phyloP scores from a whole-genome alignment of 1,284 basidiomycete species.

The Marasmius sp. region DNA sequence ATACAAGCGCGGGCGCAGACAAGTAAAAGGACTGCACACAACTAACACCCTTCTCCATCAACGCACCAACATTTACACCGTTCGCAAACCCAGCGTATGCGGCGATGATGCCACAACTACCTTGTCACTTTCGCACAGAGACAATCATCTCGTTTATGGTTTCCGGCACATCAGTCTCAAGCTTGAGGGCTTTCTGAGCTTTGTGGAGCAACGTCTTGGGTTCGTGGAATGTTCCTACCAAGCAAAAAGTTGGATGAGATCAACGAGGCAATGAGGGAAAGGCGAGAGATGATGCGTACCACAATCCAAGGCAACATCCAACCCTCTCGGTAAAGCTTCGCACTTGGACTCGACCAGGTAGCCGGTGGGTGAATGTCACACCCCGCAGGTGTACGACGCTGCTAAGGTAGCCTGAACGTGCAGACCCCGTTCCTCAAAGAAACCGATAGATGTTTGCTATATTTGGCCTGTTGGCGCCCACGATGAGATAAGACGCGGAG shows the following conservation, averaged over 20 bases:
- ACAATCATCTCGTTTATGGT: constrained; percentile 71
- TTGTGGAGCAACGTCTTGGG: constrained; percentile 66
- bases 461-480: too few relatives aligned
- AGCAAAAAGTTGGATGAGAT: not conserved
- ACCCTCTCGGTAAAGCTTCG: constrained; percentile 60
- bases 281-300: constrained; percentile 33
- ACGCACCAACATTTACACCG: constrained; percentile 70
- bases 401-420: too few relatives aligned
- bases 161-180: constrained; percentile 78
- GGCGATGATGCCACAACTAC: constrained; percentile 60
- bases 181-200: constrained; percentile 66
- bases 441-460: too few relatives aligned
- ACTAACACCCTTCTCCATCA: constrained; percentile 78
- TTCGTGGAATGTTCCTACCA: constrained; percentile 63
- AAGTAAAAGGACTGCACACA: constrained; percentile 10
- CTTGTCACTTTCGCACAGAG: constrained; percentile 62
- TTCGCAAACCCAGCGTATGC: constrained; percentile 68
- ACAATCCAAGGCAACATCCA: constrained; percentile 61
- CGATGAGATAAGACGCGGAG: too few relatives aligned
- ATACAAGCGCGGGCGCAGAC: not conserved
- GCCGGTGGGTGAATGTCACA: too few relatives aligned
- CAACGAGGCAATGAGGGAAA: not conserved
- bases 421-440: too few relatives aligned
- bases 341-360: constrained; percentile 13
- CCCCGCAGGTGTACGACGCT: too few relatives aligned